Base-by-base conservation (phyloP, 768 basidiomycete species). In the Pleurotus eryngii region DNA sequence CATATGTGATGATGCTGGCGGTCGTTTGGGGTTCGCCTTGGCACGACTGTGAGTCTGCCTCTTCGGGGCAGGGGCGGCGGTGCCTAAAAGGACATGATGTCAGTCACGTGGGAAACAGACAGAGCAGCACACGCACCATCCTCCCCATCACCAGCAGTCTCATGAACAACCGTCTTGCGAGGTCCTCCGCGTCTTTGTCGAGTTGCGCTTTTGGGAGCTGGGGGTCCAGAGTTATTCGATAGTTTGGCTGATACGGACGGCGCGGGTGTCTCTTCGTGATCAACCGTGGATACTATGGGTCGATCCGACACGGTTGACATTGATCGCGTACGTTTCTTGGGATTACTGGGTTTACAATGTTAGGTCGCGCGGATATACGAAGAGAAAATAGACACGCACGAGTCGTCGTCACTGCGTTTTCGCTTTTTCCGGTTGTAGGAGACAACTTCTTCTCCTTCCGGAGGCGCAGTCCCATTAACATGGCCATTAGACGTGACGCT, bases 271-370 rank as follows among this genome's bases (percentile, higher is more conserved):
- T 82, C 81, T 45, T 78, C 78, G 48, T 72, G 73, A 15, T 72
- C 69, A 40, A 68, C 69, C 17, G 70, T 68, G 39, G 76, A 70
- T 46, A 66, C 72, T 56, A 76, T 74, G 26, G 72, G 75, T 18
- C 72, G 80, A 67, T 91, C 86, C 40, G 90, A 91, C 4, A 77
- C 75, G 39, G 80, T 84, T 26, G 90, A 92, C 47, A 84, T 81
- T 43, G 90, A 92, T 72, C 90, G 79, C 27, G 86, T 87, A 43
- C 89, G 84, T 72, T 92, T 92, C 70, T 84, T 84, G 54, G 81
- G 55, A 46, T 56, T 56, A 11, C 42, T 56, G 15, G 11, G 18
- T 24, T 17, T 14, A 15, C 6, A 8, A 48, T 24, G 12, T 27
- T 50, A 17, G 37, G 22, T 20, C 26, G 14, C 7, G 24, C 38